phyloP scores from a whole-genome alignment of 192 early-diverging fungal genomes.

The Linnemannia exigua region DNA sequence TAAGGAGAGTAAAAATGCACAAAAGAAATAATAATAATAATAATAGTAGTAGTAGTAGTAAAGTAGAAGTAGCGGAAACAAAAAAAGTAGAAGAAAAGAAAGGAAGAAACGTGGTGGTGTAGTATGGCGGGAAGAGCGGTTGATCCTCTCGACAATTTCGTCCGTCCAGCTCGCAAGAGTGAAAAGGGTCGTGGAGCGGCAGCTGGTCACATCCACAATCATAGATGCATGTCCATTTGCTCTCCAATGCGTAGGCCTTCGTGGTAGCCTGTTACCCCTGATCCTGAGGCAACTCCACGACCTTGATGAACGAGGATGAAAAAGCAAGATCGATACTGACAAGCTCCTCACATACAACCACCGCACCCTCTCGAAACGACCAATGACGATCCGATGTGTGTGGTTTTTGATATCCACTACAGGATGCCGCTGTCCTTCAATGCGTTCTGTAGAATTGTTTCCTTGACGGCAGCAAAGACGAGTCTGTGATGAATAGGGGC shows the following conservation, averaged over 20 bases:
- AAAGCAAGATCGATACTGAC: not conserved
- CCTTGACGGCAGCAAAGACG: conserved; percentile 93
- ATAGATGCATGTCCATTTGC: not conserved
- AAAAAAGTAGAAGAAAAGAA: not conserved
- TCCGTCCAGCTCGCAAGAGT: not conserved
- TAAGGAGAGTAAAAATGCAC: not conserved
- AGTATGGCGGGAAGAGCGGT: not conserved
- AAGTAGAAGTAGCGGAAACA: not conserved
- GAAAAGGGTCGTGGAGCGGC: not conserved
- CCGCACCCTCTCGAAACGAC: not conserved
- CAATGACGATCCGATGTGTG: not conserved
- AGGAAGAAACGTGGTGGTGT: not conserved
- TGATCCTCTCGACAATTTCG: not conserved
- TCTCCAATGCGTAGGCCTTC: not conserved
- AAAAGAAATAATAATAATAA: not conserved
- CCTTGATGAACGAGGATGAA: not conserved
- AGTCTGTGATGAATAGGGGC: conserved; percentile 45
- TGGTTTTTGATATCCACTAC: conserved; percentile 23
- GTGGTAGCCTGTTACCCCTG: not conserved
- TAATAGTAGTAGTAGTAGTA: no score
- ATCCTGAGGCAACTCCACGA: not conserved
- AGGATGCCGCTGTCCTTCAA: conserved; percentile 82
- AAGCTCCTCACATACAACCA: not conserved
- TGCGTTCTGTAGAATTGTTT: conserved; percentile 90
- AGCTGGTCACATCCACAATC: not conserved